Evolutionary conservation across 352 stramenopile species (phyloP).

Genomic region (Phytopythium oedochilum): DNA sequence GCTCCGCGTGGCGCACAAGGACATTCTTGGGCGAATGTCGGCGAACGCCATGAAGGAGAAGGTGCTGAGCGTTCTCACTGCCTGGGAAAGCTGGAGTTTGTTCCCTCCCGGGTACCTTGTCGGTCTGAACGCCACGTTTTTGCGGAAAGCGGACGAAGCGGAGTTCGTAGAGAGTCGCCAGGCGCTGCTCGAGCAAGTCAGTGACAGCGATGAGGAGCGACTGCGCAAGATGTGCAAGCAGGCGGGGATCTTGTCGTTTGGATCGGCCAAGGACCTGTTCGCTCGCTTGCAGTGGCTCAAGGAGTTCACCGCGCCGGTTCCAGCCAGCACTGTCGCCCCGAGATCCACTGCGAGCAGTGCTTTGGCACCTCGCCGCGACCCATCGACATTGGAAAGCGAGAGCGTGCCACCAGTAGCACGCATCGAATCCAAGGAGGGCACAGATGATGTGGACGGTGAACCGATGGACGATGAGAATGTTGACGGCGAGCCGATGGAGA

Average conservation of each 20-base stretch:
- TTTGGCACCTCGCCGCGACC: neutral
- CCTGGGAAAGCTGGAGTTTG: conserved; percentile 77
- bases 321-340: conserved; percentile 3
- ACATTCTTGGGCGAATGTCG: conserved; percentile 68
- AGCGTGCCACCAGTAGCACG: neutral
- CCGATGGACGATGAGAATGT: conserved; percentile 21
- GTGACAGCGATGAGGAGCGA: conserved; percentile 38
- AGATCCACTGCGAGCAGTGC: neutral
- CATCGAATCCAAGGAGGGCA: too few species aligned
- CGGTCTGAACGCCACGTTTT: conserved; percentile 76
- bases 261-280: conserved; percentile 33
- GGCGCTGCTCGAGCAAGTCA: conserved; percentile 12
- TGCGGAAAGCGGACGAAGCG: conserved; percentile 63
- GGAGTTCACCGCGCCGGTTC: conserved; percentile 53
- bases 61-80: conserved; percentile 65
- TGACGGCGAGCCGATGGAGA: conserved; percentile 10
- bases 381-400: neutral
- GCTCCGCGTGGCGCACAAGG: conserved; percentile 44
- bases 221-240: conserved; percentile 66
- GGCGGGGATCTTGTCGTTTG: conserved; percentile 52
- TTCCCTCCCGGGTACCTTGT: conserved; percentile 72
- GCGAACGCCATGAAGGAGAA: conserved; percentile 80
- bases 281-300: conserved; percentile 59
- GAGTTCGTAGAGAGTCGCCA: conserved; percentile 25
- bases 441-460: conserved; percentile 38